These are phyloP conservation scores for Verticillium tricorpus DNA, from an alignment of 2,329 filamentous ascomycete species.

Conservation along the genomic window DNA sequence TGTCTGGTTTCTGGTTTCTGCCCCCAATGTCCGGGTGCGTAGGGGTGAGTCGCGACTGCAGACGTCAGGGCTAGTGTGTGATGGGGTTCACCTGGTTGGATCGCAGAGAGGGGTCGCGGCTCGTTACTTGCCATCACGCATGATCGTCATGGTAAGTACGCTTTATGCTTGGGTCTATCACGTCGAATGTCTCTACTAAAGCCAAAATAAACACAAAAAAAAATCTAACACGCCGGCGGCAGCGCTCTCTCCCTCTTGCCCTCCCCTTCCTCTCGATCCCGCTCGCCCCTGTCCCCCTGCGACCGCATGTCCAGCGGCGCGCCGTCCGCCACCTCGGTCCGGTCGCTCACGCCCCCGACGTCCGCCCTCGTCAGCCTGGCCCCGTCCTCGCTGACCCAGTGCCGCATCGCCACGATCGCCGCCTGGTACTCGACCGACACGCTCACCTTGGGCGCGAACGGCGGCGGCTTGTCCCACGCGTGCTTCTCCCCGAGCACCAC, in stretches of 20 bases:
- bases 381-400: conserved; percentile 24
- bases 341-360: neutral
- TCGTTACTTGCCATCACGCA: neutral
- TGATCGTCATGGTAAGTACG: neutral
- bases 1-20: no score
- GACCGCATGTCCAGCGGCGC: neutral
- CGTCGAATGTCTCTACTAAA: no score
- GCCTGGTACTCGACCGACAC: conserved; percentile 42
- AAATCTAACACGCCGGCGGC: neutral
- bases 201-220: neutral
- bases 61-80: no score
- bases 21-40: no score
- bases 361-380: neutral
- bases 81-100: no score
- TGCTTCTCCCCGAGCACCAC: conserved; percentile 41
- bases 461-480: conserved; percentile 44
- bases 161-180: neutral
- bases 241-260: neutral
- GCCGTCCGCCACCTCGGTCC: neutral
- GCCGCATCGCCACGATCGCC: conserved; percentile 33
- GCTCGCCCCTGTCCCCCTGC: neutral
- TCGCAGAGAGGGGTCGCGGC: neutral
- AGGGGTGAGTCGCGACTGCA: no score
- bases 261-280: neutral
- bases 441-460: conserved; percentile 37